phyloP scores from a whole-genome alignment of 2,329 filamentous ascomycete genomes.

The Keithomyces neogunnii region DNA sequence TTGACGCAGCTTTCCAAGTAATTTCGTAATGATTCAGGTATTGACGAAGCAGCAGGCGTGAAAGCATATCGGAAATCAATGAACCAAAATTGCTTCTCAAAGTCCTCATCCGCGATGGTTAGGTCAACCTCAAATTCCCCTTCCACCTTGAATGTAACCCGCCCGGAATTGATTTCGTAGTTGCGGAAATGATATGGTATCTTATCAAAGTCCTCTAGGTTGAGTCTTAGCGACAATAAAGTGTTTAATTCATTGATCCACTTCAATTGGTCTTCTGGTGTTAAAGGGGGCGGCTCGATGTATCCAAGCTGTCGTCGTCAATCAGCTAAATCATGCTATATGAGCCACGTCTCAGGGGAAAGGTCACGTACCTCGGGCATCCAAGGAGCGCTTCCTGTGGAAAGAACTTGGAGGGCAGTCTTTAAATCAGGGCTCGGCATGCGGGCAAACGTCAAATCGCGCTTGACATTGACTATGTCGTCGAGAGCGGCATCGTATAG shows the following conservation, averaged over 20 bases:
- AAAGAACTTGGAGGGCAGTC: slow-evolving; percentile 78
- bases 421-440: slow-evolving; percentile 85
- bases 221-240: slow-evolving; percentile 72
- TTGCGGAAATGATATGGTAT: slow-evolving; percentile 67
- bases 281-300: slow-evolving; percentile 63
- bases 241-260: slow-evolving; percentile 78
- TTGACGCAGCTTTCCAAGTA: slow-evolving; percentile 68
- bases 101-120: slow-evolving; percentile 79
- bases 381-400: slow-evolving; percentile 67
- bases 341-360: not conserved
- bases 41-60: slow-evolving; percentile 51
- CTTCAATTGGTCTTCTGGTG: slow-evolving; percentile 61
- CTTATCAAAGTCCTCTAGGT: slow-evolving; percentile 70
- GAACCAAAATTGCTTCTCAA: slow-evolving; percentile 81
- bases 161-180: slow-evolving; percentile 75
- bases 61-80: slow-evolving; percentile 86
- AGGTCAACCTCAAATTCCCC: slow-evolving; percentile 91
- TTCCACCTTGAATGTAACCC: slow-evolving; percentile 76
- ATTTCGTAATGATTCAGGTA: slow-evolving; percentile 55
- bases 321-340: slow-evolving; percentile 17
- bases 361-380: slow-evolving; percentile 61
- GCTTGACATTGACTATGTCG: slow-evolving; percentile 63
- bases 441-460: slow-evolving; percentile 61
- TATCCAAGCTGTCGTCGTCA: slow-evolving; percentile 55
- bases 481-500: slow-evolving; percentile 53